Base-by-base conservation (phyloP, 2,329 filamentous ascomycete genomes). In the Leptographium galeiforme region DNA sequence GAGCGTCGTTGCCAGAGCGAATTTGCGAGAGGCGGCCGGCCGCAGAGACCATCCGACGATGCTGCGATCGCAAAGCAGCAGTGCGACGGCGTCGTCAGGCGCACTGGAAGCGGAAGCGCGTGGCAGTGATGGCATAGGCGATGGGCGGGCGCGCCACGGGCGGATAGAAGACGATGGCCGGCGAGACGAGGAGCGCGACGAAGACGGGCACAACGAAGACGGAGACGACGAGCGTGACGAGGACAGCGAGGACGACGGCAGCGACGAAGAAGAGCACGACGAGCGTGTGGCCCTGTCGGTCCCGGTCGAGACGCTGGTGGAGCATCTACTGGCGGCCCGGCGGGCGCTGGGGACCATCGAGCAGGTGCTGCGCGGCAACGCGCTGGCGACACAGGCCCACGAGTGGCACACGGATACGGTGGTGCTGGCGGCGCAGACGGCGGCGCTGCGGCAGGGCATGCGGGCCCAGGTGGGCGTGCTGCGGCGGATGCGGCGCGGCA, bases 261-360 rank as follows among this genome's bases (percentile, higher is more conserved):
- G 10, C 45, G 16, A 34, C 8, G 14, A 18, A 39, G 10, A 33
- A 2, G n/a, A 51, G 13, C 10, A 30, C 19, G 33, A 39, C 13
- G 10, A 43, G 14, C 39, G 38, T 12, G 12, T 14, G 8, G 41
- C n/a, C 32, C 19, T 38, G 33, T 36, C 50, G 11, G 66, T 75
- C 6, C 67, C 77, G 30, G 78, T 95, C 63, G 88, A 95, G 61
- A 82, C 81, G 30, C 81, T 97, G 45, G 87, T 96, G 53, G 79
- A 82, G 52, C 83, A 95, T 68, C 84, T 96, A 39, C 81, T 96
- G 43, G 84, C 85, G 34, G 87, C 91, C 10, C 96, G 96, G 66
- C 82, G 88, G 46, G 90, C 90, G 1, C 77, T 97, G 6, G 87
- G 86, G 16, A 89, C 89, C 12, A 89, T 94, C 66, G 81, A 76